Conservation (phyloP, 495 filamentous ascomycete genomes). For the Aspergillus taichungensis region DNA sequence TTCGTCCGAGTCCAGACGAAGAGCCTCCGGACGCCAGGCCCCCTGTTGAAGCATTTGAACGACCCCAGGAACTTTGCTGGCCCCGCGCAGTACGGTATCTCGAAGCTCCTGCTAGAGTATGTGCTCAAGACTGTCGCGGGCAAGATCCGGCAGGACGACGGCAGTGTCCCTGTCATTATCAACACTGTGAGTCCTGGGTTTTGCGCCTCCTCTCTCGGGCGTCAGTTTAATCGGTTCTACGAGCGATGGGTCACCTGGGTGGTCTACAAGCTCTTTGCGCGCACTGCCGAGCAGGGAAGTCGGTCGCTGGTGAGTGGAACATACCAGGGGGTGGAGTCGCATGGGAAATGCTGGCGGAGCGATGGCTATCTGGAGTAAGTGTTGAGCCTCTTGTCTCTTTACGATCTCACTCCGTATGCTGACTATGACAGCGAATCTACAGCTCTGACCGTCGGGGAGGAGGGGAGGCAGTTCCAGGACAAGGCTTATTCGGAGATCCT, state of each 20-base stretch:
- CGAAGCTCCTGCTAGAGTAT: conserved; percentile 43
- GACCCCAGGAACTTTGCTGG: conserved; percentile 18
- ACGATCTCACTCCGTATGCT: conserved; percentile 1
- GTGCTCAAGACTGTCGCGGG: conserved; percentile 29
- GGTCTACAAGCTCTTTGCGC: conserved; percentile 32
- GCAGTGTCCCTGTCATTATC: conserved; percentile 33
- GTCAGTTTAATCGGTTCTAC: conserved; percentile 31
- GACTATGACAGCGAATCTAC: conserved; percentile 24
- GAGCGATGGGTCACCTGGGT: conserved; percentile 29
- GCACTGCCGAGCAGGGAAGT: conserved; percentile 41
- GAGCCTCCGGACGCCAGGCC: conserved; percentile 21
- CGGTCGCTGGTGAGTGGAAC: conserved; percentile 44
- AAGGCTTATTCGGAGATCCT: conserved; percentile 36
- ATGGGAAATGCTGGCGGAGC: conserved; percentile 43
- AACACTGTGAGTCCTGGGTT: conserved; percentile 40
- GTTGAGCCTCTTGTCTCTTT: neutral
- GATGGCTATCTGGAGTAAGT: conserved; percentile 39
- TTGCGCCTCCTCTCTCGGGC: conserved; percentile 30
- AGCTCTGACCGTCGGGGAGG: conserved; percentile 23
- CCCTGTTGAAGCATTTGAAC: conserved; percentile 29
- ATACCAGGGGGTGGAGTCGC: conserved; percentile 36
- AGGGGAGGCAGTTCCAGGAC: conserved; percentile 26
- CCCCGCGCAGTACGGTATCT: conserved; percentile 34
- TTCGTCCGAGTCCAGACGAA: conserved; percentile 29
- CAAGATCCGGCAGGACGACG: conserved; percentile 22